Evolutionary conservation across 2,329 filamentous ascomycete species (phyloP), one percentile per base, ranked within the genome.

Genomic region (Phaeoacremonium minimum): DNA sequence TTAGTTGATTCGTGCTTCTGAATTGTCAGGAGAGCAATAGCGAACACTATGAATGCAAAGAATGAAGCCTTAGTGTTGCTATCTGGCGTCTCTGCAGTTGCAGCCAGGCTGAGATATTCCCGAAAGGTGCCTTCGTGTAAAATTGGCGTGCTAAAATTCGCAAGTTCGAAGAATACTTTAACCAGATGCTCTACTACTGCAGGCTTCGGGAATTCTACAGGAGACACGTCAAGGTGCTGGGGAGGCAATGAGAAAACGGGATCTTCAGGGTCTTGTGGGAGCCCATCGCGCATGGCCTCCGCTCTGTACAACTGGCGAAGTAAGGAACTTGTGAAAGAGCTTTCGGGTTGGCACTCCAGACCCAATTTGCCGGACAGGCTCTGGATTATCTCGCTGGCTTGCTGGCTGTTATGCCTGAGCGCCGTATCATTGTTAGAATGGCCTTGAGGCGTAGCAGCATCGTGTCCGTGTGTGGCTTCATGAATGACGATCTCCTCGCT

Each of bases 31-130:
- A 39, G 28, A 16, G 32, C 36, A 6, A 42, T 32, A 18, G 35
- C 40, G 19, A 42, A 37, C 11, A 40, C 40, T 20, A 32, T 33
- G 22, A 39, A 33, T 9, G 32, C 29, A 33, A 42, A 36, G 30
- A 40, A 40, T 12, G 18, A 13, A 13, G 20, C 35, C 9, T 19
- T 16, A 15, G 14, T 17, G 28, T 28, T 15, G 14, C 28, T 28
- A 12, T 16, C 16, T 15, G 15, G 20, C 8, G 15, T 11, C 15
- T n/a, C n/a, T n/a, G n/a, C n/a, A n/a, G 9, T 26, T 9, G 9
- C 9, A n/a, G n/a, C 9, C 22, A 26, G 22, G 9, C n/a, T n/a
- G 9, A 26, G 22, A 9, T 26, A 9, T n/a, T 26, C 9, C n/a
- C n/a, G 22, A n/a, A 26, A 26, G 9, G 22, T 26, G 22, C 9